These are phyloP conservation scores for Chaetomiaceae sp. DNA, from an alignment of 2,329 filamentous ascomycete species.

Conservation along the genomic window DNA sequence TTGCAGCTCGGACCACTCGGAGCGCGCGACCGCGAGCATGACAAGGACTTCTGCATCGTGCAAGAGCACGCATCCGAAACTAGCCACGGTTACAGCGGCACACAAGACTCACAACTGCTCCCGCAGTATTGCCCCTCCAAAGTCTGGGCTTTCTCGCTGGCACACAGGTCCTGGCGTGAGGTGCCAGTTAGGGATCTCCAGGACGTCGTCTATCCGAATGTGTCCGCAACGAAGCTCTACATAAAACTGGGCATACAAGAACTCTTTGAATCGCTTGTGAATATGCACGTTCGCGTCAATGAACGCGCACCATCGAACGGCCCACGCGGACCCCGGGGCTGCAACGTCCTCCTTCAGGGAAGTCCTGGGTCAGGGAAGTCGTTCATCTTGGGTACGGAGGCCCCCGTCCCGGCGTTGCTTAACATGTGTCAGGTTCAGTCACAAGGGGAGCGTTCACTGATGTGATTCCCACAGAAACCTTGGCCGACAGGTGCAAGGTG, in stretches of 20 bases:
- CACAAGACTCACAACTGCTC: background rate
- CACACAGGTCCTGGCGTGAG: background rate
- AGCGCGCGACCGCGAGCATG: too few relatives aligned
- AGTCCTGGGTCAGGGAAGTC: background rate
- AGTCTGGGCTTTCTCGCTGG: background rate
- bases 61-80: too few relatives aligned
- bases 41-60: too few relatives aligned
- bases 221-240: background rate
- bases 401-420: background rate
- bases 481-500: background rate
- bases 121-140: background rate
- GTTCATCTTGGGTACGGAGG: background rate
- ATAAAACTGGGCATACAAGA: too few relatives aligned
- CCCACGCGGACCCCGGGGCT: background rate
- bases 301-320: background rate
- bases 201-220: background rate
- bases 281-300: too few relatives aligned
- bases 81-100: background rate
- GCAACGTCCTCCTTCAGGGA: background rate
- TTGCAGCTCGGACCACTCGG: too few relatives aligned
- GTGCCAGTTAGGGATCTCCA: background rate
- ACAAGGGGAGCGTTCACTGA: background rate
- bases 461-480: background rate
- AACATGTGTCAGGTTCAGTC: background rate
- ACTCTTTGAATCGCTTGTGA: too few relatives aligned